phyloP scores from a whole-genome alignment of 164 flowering plant genomes.

The Cinnamomum chago region DNA sequence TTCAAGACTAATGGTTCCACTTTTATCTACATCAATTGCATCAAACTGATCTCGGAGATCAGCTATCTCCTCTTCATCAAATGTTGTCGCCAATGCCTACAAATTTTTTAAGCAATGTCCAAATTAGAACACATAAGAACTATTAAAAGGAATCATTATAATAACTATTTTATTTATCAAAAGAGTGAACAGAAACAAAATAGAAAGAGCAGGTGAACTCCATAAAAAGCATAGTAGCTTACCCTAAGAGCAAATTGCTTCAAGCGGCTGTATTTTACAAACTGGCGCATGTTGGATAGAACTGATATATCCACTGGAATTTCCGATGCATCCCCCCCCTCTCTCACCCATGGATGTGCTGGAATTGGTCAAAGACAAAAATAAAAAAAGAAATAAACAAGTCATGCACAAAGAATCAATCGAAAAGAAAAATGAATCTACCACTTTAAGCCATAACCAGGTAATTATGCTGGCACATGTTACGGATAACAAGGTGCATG shows the following conservation, averaged over 20 bases:
- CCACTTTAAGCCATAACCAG: background rate
- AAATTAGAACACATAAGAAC: constrained; percentile 1
- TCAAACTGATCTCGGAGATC: constrained; percentile 88
- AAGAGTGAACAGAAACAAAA: background rate
- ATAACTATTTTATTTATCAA: background rate
- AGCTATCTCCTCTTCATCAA: constrained; percentile 78
- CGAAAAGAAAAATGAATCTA: background rate
- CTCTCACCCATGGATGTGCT: constrained; percentile 99
- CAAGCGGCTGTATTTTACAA: constrained; percentile 89
- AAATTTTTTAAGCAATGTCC: constrained; percentile 5
- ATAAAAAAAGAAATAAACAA: background rate
- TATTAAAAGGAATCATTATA: background rate
- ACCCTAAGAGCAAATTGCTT: constrained; percentile 97
- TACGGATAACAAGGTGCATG: background rate
- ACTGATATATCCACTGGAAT: constrained; percentile 97
- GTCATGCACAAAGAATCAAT: background rate
- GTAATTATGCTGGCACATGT: background rate
- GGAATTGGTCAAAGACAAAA: constrained; percentile 20
- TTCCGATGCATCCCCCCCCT: constrained; percentile 95
- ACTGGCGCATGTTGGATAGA: constrained; percentile 80
- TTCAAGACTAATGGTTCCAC: constrained; percentile 90
- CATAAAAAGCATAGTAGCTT: constrained; percentile 13
- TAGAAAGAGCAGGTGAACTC: background rate
- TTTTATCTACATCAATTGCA: constrained; percentile 94
- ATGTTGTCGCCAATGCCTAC: constrained; percentile 92